Percentiles rank a stretch among this genome's conserved stretches.
phyloP scores from a whole-genome alignment of 2,329 filamentous ascomycete species.

The Penicillium paneum region DNA sequence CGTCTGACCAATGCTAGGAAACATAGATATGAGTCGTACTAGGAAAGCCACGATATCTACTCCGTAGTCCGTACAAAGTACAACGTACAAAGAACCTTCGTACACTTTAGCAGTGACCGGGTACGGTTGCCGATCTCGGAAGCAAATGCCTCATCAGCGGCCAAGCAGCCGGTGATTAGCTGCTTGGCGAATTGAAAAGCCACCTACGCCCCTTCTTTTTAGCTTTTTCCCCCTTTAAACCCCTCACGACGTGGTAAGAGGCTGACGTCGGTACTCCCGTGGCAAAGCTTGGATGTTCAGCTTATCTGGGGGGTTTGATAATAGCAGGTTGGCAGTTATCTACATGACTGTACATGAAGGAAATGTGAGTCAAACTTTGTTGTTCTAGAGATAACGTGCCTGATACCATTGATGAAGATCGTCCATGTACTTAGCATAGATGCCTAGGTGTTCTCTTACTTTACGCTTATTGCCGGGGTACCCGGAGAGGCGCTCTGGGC shows the following conservation, averaged over 20 bases:
- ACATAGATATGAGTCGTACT: not conserved
- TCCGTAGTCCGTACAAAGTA: too few species aligned
- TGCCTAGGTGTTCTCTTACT: not conserved
- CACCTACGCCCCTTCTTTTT: not conserved
- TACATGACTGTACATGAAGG: not conserved
- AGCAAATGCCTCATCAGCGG: not conserved
- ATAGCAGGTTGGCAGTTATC: not conserved
- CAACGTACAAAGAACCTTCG: not conserved
- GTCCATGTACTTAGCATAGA: not conserved
- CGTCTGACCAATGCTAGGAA: not conserved
- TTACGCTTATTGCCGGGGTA: not conserved
- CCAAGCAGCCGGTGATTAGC: not conserved
- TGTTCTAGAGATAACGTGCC: not conserved
- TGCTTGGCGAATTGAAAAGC: not conserved
- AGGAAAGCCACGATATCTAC: not conserved
- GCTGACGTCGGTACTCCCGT: not conserved
- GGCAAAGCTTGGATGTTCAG: not conserved
- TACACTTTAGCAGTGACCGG: not conserved
- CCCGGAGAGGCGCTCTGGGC: not conserved
- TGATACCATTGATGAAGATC: not conserved
- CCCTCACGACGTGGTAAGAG: not conserved
- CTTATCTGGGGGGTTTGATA: not conserved
- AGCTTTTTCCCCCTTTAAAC: not conserved
- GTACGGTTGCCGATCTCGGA: not conserved
- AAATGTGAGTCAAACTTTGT: not conserved